Base-by-base conservation (phyloP, 2,329 filamentous ascomycete genomes). In the Penicillium freii region DNA sequence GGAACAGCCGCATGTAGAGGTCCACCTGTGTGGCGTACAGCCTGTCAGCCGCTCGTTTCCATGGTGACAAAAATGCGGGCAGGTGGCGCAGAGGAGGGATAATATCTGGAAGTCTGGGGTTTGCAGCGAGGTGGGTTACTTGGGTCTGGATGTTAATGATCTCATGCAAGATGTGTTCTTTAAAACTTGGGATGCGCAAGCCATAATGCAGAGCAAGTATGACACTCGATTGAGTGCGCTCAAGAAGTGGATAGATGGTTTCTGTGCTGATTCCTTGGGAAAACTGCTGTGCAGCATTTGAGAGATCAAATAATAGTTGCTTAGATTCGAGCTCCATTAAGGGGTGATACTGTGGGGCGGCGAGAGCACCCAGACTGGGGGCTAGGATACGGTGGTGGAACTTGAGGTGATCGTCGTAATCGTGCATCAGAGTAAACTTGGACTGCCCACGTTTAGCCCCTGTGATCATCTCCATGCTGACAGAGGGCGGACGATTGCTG, bases 171-270 rank as follows among this genome's bases (percentile, higher is more conserved):
- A 80, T 72, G 21, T 79, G 62, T 1, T 78, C 78, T 56, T 82
- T 78, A 60, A 61, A 62, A 34, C 52, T 58, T 3, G 65, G 51
- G 47, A 83, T 81, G 9, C 81, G 78, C 54, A 81, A 75, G 0
- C 81, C 80, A 63, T 83, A 83, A 15, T 81, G 76, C 10, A 82
- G 75, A 5, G 76, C 80, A 58, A 82, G 79, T 4, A 82, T 81
- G 33, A 82, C 74, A 59, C 78, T 81, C 0, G 78, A 77, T 5
- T 81, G 81, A 59, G 81, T 82, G 1, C 80, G 73, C 62, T 82
- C 80, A 21, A 82, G 69, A 27, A 78, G 73, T 45, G 77, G 76
- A 64, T 82, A 81, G 71, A 80, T 79, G 17, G 71, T 70, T 0
- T 59, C 54, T 1, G 64, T 68, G 27, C 55, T 62, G 34, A 66